Evolutionary conservation across 257 asterid genomes (phyloP).

Genomic region (Euphrasia confusa): DNA sequence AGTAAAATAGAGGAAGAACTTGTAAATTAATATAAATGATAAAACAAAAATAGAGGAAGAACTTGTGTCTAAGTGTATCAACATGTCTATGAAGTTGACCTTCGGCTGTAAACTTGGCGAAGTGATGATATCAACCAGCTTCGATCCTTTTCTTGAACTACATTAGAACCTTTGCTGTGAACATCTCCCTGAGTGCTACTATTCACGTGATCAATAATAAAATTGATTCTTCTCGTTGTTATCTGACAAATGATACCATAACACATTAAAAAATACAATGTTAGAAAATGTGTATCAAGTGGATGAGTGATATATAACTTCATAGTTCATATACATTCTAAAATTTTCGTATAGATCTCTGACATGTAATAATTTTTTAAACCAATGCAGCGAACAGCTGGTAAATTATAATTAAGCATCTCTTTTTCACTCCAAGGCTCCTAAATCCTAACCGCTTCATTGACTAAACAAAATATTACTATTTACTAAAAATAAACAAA

Average conservation of each 20-base stretch:
- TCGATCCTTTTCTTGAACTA: slow-evolving; percentile 74
- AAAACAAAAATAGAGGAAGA: slow-evolving; percentile 20
- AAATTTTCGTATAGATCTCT: slow-evolving; percentile 13
- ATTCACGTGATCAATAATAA: slow-evolving; percentile 71
- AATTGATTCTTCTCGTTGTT: slow-evolving; percentile 86
- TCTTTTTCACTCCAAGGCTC: slow-evolving; percentile 10
- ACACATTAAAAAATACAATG: slow-evolving; percentile 21
- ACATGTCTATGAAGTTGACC: slow-evolving; percentile 46
- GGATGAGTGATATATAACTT: slow-evolving; percentile 19
- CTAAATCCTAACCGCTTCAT: slow-evolving; percentile 9
- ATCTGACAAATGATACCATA: slow-evolving; percentile 50
- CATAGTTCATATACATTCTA: slow-evolving; percentile 22
- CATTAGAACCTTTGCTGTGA: slow-evolving; percentile 44
- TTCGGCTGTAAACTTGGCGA: slow-evolving; percentile 97
- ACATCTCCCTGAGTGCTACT: slow-evolving; percentile 29
- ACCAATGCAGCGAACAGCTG: slow-evolving; percentile 15
- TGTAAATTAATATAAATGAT: neutral
- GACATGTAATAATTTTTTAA: slow-evolving; percentile 9
- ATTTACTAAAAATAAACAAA: slow-evolving; percentile 8
- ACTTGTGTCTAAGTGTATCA: slow-evolving; percentile 23
- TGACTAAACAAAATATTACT: slow-evolving; percentile 1
- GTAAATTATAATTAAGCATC: slow-evolving; percentile 13
- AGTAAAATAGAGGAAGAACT: neutral
- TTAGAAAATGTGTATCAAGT: slow-evolving; percentile 14
- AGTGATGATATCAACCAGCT: slow-evolving; percentile 92